phyloP scores from a whole-genome alignment of 176 grass and related monocot genomes.

The Chloris gayana region DNA sequence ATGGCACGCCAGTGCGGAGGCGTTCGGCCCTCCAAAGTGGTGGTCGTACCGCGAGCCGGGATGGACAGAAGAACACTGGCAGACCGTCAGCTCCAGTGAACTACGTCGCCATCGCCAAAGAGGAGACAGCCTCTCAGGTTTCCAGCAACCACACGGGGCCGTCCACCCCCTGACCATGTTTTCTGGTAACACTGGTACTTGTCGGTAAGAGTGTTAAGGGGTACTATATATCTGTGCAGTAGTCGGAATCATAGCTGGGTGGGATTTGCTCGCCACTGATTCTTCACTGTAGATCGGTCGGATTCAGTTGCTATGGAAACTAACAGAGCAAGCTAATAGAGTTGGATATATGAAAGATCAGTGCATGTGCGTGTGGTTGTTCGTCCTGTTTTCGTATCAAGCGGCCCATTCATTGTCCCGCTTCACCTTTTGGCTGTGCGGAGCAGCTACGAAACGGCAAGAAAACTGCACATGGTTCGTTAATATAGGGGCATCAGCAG shows the following conservation, averaged over 20 bases:
- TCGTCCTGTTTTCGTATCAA: background rate
- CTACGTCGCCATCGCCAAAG: conserved; percentile 76
- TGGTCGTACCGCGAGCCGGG: conserved; percentile 52
- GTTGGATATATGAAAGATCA: background rate
- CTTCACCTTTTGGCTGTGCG: background rate
- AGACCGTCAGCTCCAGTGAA: conserved; percentile 65
- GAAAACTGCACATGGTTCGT: background rate
- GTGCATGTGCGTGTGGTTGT: background rate
- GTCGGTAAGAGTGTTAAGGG: background rate
- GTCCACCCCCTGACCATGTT: conserved; percentile 34
- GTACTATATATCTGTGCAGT: conserved; percentile 41
- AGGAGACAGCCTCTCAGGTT: conserved; percentile 53
- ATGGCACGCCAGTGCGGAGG: conserved; percentile 51
- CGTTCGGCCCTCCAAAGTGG: conserved; percentile 58
- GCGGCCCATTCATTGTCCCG: no score
- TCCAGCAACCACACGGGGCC: conserved; percentile 44
- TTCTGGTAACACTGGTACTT: background rate
- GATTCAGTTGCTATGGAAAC: conserved; percentile 9
- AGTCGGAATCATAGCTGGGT: conserved; percentile 24
- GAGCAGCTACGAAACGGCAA: background rate
- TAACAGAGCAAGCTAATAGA: background rate
- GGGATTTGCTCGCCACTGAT: background rate
- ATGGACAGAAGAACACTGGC: conserved; percentile 59
- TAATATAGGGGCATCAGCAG: background rate
- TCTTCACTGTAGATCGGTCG: background rate